A percentile compares a stretch with the other conserved stretches of the same genome.
These are phyloP conservation scores for Starmerella stellata DNA, from an alignment of 805 yeast species.

Conservation along the genomic window DNA sequence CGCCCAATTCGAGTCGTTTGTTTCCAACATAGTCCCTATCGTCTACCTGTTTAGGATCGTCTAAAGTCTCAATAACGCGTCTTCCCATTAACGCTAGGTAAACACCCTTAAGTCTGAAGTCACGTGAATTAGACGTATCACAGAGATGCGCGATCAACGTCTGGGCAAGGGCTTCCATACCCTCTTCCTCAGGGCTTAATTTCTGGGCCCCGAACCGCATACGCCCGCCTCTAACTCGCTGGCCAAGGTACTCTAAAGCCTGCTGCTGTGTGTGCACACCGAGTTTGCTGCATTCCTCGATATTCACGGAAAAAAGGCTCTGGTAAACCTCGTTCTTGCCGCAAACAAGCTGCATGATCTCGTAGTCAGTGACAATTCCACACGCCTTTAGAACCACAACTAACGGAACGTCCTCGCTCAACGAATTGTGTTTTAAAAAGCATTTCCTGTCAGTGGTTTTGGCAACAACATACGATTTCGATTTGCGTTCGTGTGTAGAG, in stretches of 20 bases:
- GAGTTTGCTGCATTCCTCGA: slow-evolving; percentile 78
- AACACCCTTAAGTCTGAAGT: slow-evolving; percentile 77
- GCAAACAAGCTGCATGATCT: slow-evolving; percentile 83
- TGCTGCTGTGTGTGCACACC: slow-evolving; percentile 84
- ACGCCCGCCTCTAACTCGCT: slow-evolving; percentile 75
- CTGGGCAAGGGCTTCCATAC: slow-evolving; percentile 77
- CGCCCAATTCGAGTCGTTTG: slow-evolving; percentile 90
- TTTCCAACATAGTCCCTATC: slow-evolving; percentile 98
- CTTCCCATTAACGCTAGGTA: slow-evolving; percentile 94
- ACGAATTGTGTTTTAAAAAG: slow-evolving; percentile 85
- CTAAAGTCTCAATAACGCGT: slow-evolving; percentile 87
- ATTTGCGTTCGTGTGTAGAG: slow-evolving; percentile 93
- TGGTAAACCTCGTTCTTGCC: slow-evolving; percentile 79
- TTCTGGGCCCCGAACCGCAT: slow-evolving; percentile 30
- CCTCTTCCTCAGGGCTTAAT: slow-evolving; percentile 70
- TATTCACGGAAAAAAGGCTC: slow-evolving; percentile 78
- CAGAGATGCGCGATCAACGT: slow-evolving; percentile 89
- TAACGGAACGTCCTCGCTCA: slow-evolving; percentile 87
- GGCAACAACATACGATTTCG: slow-evolving; percentile 88
- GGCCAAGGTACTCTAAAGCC: slow-evolving; percentile 79
- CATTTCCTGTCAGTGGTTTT: slow-evolving; percentile 56
- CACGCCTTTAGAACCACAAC: slow-evolving; percentile 87
- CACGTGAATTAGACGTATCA: slow-evolving; percentile 49
- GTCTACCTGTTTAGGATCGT: slow-evolving; percentile 87
- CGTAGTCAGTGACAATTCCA: slow-evolving; percentile 80